phyloP scores from a whole-genome alignment of 345 rosid species.

The Excoecaria cochinchinensis region DNA sequence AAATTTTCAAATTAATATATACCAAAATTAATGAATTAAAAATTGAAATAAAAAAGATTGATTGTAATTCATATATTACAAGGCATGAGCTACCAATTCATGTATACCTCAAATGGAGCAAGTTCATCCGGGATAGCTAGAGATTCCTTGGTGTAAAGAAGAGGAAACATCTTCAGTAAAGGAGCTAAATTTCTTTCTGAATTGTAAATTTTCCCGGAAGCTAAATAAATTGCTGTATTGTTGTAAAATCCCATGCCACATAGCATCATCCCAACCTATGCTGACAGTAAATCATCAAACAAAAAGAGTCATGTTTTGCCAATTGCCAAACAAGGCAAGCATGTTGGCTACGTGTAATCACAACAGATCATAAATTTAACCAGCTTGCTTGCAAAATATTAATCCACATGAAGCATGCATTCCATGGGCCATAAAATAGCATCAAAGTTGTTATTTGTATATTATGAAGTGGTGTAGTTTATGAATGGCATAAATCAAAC shows the following conservation, averaged over 20 bases:
- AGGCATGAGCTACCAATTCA: no score
- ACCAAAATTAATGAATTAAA: no score
- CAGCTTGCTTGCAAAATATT: not conserved
- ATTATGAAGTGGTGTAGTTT: not conserved
- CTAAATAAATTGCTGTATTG: conserved; percentile 75
- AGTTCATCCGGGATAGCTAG: conserved; percentile 86
- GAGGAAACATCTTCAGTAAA: conserved; percentile 77
- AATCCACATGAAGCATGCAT: not conserved
- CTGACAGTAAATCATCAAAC: conserved; percentile 44
- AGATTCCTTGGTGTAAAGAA: conserved; percentile 77
- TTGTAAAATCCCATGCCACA: conserved; percentile 97
- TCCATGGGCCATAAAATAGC: not conserved
- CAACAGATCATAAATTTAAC: not conserved
- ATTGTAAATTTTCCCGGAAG: conserved; percentile 75
- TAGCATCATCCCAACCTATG: conserved; percentile 93
- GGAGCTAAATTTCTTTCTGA: conserved; percentile 72
- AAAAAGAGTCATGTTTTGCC: conserved; percentile 24
- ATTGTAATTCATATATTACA: no score
- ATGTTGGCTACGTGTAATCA: not conserved
- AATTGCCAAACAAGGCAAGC: not conserved
- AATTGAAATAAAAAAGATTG: no score
- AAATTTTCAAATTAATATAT: no score
- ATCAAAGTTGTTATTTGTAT: not conserved
- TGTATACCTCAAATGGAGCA: conserved; percentile 75
- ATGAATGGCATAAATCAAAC: not conserved